Evolutionary conservation across 805 yeast species (phyloP).

Genomic region (Nematodospora valgi): DNA sequence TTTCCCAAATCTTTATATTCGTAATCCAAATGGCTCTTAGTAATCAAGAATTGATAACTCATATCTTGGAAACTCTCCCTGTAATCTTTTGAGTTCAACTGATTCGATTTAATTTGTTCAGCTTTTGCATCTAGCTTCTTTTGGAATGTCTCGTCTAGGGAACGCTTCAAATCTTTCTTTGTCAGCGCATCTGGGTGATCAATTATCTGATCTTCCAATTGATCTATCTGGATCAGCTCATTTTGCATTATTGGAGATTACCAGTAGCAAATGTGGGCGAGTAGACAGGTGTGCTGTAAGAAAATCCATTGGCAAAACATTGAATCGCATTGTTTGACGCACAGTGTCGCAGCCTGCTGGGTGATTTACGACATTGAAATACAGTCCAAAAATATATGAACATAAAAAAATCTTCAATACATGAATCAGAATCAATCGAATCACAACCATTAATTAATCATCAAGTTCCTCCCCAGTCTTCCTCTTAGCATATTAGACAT

Average conservation of each 20-base stretch:
- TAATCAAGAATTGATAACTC: conserved; percentile 25
- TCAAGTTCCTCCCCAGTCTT: no score
- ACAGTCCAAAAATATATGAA: no score
- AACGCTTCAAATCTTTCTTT: conserved; percentile 23
- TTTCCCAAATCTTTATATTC: conserved; percentile 23
- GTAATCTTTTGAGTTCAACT: neutral
- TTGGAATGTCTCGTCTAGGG: conserved; percentile 41
- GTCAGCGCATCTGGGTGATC: conserved; percentile 39
- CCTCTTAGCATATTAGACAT: no score
- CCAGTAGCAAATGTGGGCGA: no score
- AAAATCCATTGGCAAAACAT: no score
- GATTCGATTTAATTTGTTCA: conserved; percentile 25
- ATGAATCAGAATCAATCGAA: no score
- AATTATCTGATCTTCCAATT: conserved; percentile 46
- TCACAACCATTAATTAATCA: no score
- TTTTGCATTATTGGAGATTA: conserved; percentile 25
- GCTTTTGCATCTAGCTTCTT: conserved; percentile 40
- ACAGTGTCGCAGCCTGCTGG: no score
- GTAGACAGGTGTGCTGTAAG: no score
- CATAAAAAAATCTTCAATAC: no score
- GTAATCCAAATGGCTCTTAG: conserved; percentile 29
- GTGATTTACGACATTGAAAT: no score
- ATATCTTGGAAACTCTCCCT: conserved; percentile 2
- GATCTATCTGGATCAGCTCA: conserved; percentile 36
- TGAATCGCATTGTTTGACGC: no score